Evolutionary conservation across 805 yeast species (phyloP), one percentile per base, ranked within the genome.

Genomic region (Cyberlindnera japonica): DNA sequence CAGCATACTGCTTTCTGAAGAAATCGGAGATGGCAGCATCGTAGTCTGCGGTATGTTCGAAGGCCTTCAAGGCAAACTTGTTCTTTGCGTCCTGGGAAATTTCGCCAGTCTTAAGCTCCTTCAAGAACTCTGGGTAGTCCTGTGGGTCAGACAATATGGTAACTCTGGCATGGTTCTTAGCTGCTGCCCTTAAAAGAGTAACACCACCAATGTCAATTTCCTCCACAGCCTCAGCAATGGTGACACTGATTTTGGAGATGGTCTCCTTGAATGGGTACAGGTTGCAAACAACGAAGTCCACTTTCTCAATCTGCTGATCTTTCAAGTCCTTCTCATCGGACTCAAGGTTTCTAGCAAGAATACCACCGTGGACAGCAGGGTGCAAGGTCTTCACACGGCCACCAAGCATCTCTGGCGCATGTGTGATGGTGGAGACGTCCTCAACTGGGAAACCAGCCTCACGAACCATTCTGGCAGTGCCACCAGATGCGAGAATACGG

Each of bases 171-270:
- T 93, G 99, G 72, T 93, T 93, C 73, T 93, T 93, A 50, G 99
- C 99, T 45, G 99, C 99, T 34, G 99, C 99, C 69, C 99, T 83
- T 63, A 93, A 75, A 51, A 93, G 73, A 33, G 99, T 93, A 45
- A 93, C 99, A 64, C 99, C 95, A 58, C 99, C 99, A 61, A 93
- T 93, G 63, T 93, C 99, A 56, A 93, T 83, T 68, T 93, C 98
- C 72, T 93, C 99, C 40, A 93, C 97, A 16, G 99, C 99, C 72
- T 93, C 99, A 27, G 81, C 90, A 51, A 93, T 79, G 32, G 98
- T 93, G 50, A 93, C 99, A 50, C 93, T 89, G 55, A 86, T 88
- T 66, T 91, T 91, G 50, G 95, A 84, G 47, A 93, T 86, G 37
- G 99, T 93, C 71, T 93, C 96, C 71, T 91, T 88, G 80, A 93